These are phyloP conservation scores for Taphrina wiesneri DNA, from an alignment of 1,139 yeast species.

Conservation along the genomic window DNA sequence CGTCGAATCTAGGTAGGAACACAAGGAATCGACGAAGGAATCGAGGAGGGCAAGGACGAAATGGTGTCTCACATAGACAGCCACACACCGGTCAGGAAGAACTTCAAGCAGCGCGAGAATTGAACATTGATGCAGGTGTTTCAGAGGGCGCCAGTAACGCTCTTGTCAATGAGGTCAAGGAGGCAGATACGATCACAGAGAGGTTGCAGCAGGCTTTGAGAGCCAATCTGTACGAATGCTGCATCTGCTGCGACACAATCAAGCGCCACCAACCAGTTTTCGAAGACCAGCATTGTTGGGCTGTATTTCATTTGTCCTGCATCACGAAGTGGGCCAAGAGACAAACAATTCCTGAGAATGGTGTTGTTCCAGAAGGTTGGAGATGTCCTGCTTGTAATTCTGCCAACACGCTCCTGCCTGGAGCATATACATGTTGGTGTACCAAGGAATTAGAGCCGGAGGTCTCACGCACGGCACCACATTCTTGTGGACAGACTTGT, in stretches of 20 bases:
- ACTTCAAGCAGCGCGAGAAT: not conserved
- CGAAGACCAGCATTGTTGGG: conserved; percentile 40
- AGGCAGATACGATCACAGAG: conserved; percentile 23
- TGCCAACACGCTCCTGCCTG: conserved; percentile 54
- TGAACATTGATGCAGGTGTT: not conserved
- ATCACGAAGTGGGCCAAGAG: conserved; percentile 41
- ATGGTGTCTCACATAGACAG: not conserved
- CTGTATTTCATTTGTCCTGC: conserved; percentile 41
- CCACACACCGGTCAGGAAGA: not conserved
- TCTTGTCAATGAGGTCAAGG: not conserved
- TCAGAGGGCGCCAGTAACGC: not conserved
- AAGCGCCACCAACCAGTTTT: conserved; percentile 39
- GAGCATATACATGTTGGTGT: conserved; percentile 83
- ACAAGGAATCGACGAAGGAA: not conserved
- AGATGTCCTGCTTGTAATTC: conserved; percentile 84
- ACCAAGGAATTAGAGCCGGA: conserved; percentile 71
- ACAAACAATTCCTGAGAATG: conserved; percentile 24
- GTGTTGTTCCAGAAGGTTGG: conserved; percentile 55
- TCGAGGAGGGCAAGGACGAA: not conserved
- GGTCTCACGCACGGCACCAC: conserved; percentile 62
- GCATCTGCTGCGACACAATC: conserved; percentile 40
- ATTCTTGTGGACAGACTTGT: conserved; percentile 88
- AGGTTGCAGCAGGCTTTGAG: conserved; percentile 20
- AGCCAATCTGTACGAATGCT: conserved; percentile 39
- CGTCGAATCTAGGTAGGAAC: not conserved